phyloP scores from a whole-genome alignment of 2,329 filamentous ascomycete species.

The Colletotrichum higginsianum region DNA sequence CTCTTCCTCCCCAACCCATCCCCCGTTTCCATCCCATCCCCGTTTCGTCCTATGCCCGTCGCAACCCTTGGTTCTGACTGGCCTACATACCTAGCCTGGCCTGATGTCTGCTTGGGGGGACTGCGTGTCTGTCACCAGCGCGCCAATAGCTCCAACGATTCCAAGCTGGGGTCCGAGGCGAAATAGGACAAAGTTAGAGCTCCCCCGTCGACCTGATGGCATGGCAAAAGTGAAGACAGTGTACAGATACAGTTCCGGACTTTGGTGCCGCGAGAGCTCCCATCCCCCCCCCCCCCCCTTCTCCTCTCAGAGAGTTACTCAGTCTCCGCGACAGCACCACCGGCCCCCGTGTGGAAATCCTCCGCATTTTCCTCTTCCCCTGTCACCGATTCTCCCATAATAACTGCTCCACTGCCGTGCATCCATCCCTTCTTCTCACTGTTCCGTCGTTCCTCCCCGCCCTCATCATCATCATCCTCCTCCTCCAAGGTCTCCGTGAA shows the following conservation, averaged over 20 bases:
- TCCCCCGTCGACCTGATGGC: background rate
- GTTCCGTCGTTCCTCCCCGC: constrained; percentile 19
- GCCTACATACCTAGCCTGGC: constrained; percentile 16
- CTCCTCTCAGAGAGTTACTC: background rate
- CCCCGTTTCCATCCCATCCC: constrained; percentile 29
- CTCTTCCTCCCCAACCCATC: background rate
- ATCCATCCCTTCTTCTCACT: constrained; percentile 21
- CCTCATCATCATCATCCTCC: background rate
- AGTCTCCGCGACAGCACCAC: constrained; percentile 16
- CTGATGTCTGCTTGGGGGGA: constrained; percentile 15
- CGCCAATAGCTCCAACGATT: constrained; percentile 22
- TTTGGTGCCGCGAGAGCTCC: constrained; percentile 3
- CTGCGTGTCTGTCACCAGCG: constrained; percentile 24
- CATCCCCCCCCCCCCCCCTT: background rate
- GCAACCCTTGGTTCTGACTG: constrained; percentile 33
- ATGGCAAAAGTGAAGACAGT: background rate
- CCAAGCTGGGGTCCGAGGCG: constrained; percentile 21
- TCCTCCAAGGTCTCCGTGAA: constrained; percentile 3
- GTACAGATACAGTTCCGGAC: constrained; percentile 1
- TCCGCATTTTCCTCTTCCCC: constrained; percentile 31
- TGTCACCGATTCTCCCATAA: constrained; percentile 34
- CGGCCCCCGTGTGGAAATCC: constrained; percentile 22
- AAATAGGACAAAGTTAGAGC: constrained; percentile 27
- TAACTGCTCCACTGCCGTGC: constrained; percentile 42
- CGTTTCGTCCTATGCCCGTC: constrained; percentile 39